Base-by-base conservation (phyloP, 108 stramenopile species). In the Chaetoceros muelleri region DNA sequence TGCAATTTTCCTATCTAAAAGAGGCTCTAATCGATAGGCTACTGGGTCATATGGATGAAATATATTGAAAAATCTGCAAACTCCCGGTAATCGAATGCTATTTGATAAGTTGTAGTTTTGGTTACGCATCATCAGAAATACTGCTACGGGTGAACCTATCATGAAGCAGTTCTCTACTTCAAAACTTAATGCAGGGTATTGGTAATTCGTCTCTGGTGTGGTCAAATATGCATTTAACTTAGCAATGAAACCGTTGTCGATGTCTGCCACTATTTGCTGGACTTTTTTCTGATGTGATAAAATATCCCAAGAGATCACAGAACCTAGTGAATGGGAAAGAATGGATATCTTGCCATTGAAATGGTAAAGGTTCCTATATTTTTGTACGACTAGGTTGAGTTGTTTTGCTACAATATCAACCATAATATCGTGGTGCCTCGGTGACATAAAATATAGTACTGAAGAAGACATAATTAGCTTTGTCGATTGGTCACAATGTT, bases 1-100 rank as follows among this genome's bases (percentile, higher is more conserved):
- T 0, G 77, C 62, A 52, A 70, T 70, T 10, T 62, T 34, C 24
- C 61, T 62, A 31, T 70, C 72, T 0, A 90, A 52, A 13, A 86
- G 68, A 28, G 89, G 89, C 61, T 90, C 89, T 26, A 87, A 72
- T 2, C 88, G 72, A 52, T 87, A 90, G 1, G 84, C 82, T 17
- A 82, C 85, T 2, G 89, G 89, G 53, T 84, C 78, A 31, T 53
- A 69, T 18, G 79, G 89, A 57, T 90, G 89, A 60, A 87, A 90
- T 18, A 86, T 73, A 72, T 90, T 90, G 71, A 79, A 90, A 13
- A 90, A 58, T 19, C 67, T 61, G 19, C 48, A 19, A 45, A 72
- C 84, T 24, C 84, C 88, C 29, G 55, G 57, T 47, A 86, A 54
- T 50, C 30, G 50, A 64, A 40, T 40, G 13, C 13, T 5, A 40